Evolutionary conservation across 1,284 basidiomycete genomes (phyloP).

Genomic region (Farysia itapuensis): DNA sequence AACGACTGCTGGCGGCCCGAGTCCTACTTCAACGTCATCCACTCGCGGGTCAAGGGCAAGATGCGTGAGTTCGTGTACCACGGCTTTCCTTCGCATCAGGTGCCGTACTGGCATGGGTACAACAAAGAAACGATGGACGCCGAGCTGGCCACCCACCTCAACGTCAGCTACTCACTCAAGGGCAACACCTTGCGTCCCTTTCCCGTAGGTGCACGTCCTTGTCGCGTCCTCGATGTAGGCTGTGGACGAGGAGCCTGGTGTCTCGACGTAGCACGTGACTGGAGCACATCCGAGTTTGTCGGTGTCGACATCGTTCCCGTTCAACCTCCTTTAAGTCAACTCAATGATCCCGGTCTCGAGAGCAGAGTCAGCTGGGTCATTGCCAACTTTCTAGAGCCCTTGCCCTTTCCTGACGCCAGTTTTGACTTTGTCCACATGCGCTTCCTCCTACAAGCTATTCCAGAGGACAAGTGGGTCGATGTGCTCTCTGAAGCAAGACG

Average conservation of each 20-base stretch:
- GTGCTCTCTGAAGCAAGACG: constrained; percentile 28
- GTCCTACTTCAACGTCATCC: constrained; percentile 20
- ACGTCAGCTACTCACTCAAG: constrained; percentile 6
- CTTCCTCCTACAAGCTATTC: constrained; percentile 25
- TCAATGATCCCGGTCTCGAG: constrained; percentile 33
- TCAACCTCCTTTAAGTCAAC: constrained; percentile 23
- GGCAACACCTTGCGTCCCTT: constrained; percentile 18
- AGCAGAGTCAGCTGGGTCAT: constrained; percentile 47
- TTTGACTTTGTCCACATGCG: constrained; percentile 51
- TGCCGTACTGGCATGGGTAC: constrained; percentile 44
- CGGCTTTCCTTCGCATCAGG: constrained; percentile 24
- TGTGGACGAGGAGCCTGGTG: constrained; percentile 42
- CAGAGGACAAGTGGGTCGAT: constrained; percentile 41
- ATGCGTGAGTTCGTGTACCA: constrained; percentile 29
- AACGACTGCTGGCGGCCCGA: constrained; percentile 36
- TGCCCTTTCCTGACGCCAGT: constrained; percentile 45
- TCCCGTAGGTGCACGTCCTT: constrained; percentile 19
- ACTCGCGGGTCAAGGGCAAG: constrained; percentile 24
- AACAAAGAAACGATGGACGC: constrained; percentile 19
- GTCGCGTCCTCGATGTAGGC: constrained; percentile 42
- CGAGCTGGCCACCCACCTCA: constrained; percentile 27
- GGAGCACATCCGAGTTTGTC: constrained; percentile 45
- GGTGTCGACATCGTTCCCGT: constrained; percentile 47
- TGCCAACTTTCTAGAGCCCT: constrained; percentile 43
- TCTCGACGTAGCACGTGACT: constrained; percentile 36